Base-by-base conservation (phyloP, 208 protist species). In the Blechomonas ayalai region DNA sequence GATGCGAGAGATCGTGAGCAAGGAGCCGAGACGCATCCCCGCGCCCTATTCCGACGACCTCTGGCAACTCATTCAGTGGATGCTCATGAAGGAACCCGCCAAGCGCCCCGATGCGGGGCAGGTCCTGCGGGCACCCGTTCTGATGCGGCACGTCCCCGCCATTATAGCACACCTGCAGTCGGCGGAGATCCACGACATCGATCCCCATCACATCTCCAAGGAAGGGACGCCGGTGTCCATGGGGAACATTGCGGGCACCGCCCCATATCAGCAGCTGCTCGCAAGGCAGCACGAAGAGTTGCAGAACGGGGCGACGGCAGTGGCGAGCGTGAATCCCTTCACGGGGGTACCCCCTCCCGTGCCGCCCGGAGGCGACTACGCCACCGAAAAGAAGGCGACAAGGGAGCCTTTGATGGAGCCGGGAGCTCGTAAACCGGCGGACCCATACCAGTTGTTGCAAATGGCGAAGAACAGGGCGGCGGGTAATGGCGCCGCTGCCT, bases 1-100 rank as follows among this genome's bases (percentile, higher is more conserved):
- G 2, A 92, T 95, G 87, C 65, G 67, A 8, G 70, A 85, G n/a
- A 95, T 95, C 41, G 72, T 85, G 22, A 61, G 73, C 42, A 74
- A 73, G 34, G 61, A 90, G 43, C 78, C 82, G n/a, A 55, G 49
- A 1, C 73, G 76, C 28, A 85, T 95, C 42, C 82, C 86, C 0
- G 1, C 53, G 3, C 20, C 39, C 43, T 95, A 81, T 53, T 82
- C 69, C 2, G 72, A 85, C 19, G 75, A 63, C 20, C 65, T 96
- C 27, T 87, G 78, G 74, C 16, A 69, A 7, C 47, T 96, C 27
- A 64, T 95, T 24, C 48, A 60, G 24, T 68, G 55, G 56, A 73
- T 92, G 52, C 57, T 96, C 13, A 49, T 80, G 32, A 96, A 96
- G 53, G 79, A 92, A 33, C 77, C 82, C 12, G 46, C 54, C 27